Percentiles rank a stretch among this genome's conserved stretches.
phyloP scores from a whole-genome alignment of 2,329 filamentous ascomycete genomes.

The Colletotrichum zoysiae region DNA sequence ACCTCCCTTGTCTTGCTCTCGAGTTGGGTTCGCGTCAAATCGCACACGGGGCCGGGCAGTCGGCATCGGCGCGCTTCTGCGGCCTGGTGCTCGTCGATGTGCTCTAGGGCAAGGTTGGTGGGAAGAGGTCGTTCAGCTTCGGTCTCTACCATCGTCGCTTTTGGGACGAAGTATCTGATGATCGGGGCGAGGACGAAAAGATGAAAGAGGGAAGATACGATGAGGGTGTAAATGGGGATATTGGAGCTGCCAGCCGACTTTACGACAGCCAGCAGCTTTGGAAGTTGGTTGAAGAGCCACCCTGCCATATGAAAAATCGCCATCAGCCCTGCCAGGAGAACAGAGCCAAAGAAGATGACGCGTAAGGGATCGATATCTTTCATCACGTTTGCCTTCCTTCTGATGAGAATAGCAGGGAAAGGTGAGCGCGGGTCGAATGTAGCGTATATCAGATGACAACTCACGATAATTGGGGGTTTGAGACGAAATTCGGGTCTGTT shows the following conservation, averaged over 20 bases:
- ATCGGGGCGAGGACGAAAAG: not conserved
- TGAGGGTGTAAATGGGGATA: not conserved
- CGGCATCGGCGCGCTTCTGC: not conserved
- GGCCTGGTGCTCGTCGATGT: not conserved
- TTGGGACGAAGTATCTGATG: not conserved
- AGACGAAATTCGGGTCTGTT: not conserved
- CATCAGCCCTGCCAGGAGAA: not conserved
- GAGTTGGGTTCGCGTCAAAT: not conserved
- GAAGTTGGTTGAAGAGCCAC: not conserved
- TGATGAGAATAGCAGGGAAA: not conserved
- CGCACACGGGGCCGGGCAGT: not conserved
- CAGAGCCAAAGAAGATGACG: not conserved
- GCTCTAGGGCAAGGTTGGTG: no score
- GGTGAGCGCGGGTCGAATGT: not conserved
- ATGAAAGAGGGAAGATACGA: not conserved
- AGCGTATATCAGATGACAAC: no score
- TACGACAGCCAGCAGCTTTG: not conserved
- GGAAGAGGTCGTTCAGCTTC: not conserved
- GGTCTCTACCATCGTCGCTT: no score
- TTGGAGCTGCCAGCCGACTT: not conserved
- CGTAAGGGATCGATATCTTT: not conserved
- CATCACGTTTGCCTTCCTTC: not conserved
- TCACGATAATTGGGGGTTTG: no score
- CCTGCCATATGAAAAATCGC: not conserved
- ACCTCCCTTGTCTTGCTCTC: not conserved